These are phyloP conservation scores for Exophiala xenobiotica DNA, from an alignment of 2,329 filamentous ascomycete species.

Conservation along the genomic window DNA sequence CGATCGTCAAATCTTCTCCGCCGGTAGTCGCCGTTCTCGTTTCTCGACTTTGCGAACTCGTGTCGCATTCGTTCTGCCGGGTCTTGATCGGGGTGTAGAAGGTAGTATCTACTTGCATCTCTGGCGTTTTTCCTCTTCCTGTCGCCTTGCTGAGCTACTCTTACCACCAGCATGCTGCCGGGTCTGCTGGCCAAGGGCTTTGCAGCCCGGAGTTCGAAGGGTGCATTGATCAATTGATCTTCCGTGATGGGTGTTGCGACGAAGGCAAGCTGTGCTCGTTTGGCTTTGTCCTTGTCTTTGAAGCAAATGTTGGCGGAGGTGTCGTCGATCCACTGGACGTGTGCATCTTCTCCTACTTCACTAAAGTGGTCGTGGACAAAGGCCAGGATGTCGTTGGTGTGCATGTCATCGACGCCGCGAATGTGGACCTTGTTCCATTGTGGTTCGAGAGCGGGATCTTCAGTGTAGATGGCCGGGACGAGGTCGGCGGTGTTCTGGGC, in stretches of 20 bases:
- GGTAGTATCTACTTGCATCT: constrained; percentile 83
- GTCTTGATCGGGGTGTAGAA: constrained; percentile 86
- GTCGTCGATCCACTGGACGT: constrained; percentile 93
- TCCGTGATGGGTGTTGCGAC: constrained; percentile 38
- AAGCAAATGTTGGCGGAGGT: constrained; percentile 85
- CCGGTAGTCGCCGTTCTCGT: constrained; percentile 44
- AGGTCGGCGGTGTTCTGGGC: constrained; percentile 17
- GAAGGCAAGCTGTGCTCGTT: constrained; percentile 54
- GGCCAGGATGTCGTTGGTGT: constrained; percentile 73
- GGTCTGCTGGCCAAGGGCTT: constrained; percentile 68
- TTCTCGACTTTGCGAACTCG: constrained; percentile 46
- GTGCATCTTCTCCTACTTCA: constrained; percentile 50
- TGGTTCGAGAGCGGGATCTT: constrained; percentile 29
- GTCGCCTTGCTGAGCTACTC: constrained; percentile 72
- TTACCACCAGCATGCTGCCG: constrained; percentile 67
- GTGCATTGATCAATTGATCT: constrained; percentile 49
- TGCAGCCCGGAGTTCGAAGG: constrained; percentile 65
- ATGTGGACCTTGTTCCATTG: constrained; percentile 70
- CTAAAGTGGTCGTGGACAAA: constrained; percentile 70
- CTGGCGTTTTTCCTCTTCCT: constrained; percentile 77
- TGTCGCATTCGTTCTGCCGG: constrained; percentile 68
- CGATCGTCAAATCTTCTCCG: constrained; percentile 62
- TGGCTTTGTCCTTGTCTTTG: constrained; percentile 53
- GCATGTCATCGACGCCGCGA: constrained; percentile 76
- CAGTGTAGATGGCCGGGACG: constrained; percentile 31